Evolutionary conservation across 2,329 filamentous ascomycete species (phyloP).

Genomic region (Hymenoscyphus fructigenus): DNA sequence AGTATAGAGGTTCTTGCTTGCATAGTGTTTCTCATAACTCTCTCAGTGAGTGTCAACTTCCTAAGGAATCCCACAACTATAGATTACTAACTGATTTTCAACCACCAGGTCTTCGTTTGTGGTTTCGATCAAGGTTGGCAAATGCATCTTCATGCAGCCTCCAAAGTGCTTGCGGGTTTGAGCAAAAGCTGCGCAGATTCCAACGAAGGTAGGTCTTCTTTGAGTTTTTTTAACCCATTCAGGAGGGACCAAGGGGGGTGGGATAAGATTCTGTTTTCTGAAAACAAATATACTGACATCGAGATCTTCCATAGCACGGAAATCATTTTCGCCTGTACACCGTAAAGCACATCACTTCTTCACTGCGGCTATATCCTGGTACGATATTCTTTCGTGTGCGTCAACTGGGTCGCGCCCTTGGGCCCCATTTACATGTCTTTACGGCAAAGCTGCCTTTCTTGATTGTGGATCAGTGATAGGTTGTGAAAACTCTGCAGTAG

Average conservation of each 20-base stretch:
- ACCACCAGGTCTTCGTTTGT: constrained; percentile 33
- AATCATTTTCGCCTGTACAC: background rate
- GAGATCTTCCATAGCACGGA: too few relatives aligned
- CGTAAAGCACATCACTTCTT: constrained; percentile 9
- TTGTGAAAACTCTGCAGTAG: background rate
- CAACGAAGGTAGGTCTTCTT: too few relatives aligned
- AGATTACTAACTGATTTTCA: constrained; percentile 1
- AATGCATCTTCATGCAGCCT: constrained; percentile 50
- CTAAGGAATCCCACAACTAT: background rate
- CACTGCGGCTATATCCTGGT: constrained; percentile 18
- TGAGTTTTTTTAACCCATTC: too few relatives aligned
- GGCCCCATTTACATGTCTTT: background rate
- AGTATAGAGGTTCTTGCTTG: background rate
- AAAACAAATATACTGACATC: background rate
- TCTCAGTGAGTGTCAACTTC: background rate
- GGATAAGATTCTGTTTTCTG: too few relatives aligned
- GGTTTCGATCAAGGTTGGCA: constrained; percentile 47
- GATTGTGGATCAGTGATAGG: background rate
- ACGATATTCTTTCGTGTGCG: constrained; percentile 5
- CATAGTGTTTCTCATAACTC: background rate
- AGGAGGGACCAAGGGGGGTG: too few relatives aligned
- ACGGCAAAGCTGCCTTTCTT: background rate
- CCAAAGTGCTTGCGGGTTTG: constrained; percentile 43
- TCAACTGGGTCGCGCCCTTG: background rate
- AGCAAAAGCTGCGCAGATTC: background rate